Percentiles rank a stretch among this genome's conserved stretches.
Evolutionary conservation across 305 asterid species (phyloP).

Genomic region (Solanum hybrid): DNA sequence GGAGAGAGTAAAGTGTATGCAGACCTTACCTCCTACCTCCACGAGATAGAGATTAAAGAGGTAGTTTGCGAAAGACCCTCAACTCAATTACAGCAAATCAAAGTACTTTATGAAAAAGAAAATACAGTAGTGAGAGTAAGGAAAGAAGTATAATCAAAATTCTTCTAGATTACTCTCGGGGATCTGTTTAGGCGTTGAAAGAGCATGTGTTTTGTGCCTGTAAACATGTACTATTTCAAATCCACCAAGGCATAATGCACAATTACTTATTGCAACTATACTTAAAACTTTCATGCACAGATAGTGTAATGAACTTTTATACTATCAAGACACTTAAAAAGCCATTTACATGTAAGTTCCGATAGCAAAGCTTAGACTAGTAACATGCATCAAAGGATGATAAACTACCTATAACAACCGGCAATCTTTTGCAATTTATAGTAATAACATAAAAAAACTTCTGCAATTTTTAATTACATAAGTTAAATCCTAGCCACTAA

Average conservation of each 20-base stretch:
- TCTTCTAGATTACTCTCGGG: background rate
- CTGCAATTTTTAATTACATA: background rate
- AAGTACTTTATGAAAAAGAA: background rate
- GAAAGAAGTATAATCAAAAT: background rate
- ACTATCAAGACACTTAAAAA: background rate
- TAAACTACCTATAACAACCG: background rate
- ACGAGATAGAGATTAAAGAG: background rate
- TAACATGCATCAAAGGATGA: background rate
- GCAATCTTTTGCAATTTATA: background rate
- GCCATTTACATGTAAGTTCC: background rate
- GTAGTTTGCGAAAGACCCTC: background rate
- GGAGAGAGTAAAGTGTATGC: background rate
- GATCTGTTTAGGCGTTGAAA: background rate
- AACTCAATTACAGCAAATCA: background rate
- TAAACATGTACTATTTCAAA: background rate
- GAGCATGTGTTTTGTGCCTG: background rate
- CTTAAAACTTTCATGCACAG: background rate
- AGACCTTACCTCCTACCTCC: background rate
- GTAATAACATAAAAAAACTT: background rate
- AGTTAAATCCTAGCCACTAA: background rate
- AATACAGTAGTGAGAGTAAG: background rate
- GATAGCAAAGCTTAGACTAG: background rate
- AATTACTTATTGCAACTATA: background rate
- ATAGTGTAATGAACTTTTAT: background rate
- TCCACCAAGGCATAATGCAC: background rate